These are phyloP conservation scores for Pythium apleroticum DNA, from an alignment of 352 stramenopile species.

Conservation along the genomic window DNA sequence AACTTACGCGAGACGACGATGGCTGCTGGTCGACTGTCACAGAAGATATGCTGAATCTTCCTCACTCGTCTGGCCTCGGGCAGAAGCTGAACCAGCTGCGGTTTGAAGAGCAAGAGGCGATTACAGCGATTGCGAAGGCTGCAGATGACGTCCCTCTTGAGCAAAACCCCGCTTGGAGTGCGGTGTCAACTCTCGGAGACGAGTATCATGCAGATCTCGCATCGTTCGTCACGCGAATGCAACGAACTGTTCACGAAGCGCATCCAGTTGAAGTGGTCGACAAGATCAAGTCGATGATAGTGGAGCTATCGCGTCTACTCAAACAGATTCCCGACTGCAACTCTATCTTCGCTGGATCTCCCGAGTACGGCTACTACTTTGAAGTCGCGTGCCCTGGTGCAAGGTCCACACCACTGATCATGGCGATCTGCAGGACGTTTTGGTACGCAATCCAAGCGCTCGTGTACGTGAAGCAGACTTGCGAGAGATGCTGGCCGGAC, in stretches of 20 bases:
- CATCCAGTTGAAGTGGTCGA: neutral
- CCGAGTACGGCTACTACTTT: slow-evolving; percentile 72
- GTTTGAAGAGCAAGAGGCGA: slow-evolving; percentile 2
- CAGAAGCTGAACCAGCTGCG: slow-evolving; percentile 8
- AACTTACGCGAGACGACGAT: neutral
- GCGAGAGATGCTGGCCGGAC: slow-evolving; percentile 7
- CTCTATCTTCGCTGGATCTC: slow-evolving; percentile 47
- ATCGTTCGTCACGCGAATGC: neutral
- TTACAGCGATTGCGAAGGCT: neutral
- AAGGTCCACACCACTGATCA: slow-evolving; percentile 57
- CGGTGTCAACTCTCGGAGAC: neutral
- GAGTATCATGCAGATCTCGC: slow-evolving; percentile 3
- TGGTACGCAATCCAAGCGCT: slow-evolving; percentile 60
- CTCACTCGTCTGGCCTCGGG: neutral
- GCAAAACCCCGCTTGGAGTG: neutral
- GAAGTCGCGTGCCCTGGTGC: slow-evolving; percentile 48
- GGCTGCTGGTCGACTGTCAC: neutral
- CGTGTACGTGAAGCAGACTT: slow-evolving; percentile 29
- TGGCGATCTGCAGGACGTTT: slow-evolving; percentile 51
- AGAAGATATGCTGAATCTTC: neutral
- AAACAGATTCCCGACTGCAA: slow-evolving; percentile 64
- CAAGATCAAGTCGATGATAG: slow-evolving; percentile 15
- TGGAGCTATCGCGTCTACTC: slow-evolving; percentile 36
- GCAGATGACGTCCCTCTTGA: neutral
- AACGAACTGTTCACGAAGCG: neutral